Conservation (phyloP, 1,284 basidiomycete genomes). For the Fomitiporia mediterranea region DNA sequence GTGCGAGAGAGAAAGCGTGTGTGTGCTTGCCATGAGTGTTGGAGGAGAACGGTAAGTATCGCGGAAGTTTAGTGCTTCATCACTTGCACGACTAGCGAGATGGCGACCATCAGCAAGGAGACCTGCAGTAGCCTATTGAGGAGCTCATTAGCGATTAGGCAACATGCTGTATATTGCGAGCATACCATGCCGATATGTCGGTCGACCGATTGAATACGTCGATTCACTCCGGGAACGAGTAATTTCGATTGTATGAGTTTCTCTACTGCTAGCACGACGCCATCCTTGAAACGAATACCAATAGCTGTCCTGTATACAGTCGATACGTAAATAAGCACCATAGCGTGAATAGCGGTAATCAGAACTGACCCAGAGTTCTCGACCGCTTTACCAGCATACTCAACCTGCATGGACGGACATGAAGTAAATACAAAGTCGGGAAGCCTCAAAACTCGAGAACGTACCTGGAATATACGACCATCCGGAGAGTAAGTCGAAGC, state of each 20-base stretch:
- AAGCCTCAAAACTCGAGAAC: conserved; percentile 19
- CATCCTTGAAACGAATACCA: conserved; percentile 90
- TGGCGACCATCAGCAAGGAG: conserved; percentile 93
- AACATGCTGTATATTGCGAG: conserved; percentile 5
- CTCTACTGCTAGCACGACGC: conserved; percentile 93
- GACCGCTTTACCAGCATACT: conserved; percentile 98
- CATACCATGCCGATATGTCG: conserved; percentile 87
- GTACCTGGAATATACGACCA: conserved; percentile 94
- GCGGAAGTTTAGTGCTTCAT: conserved; percentile 79
- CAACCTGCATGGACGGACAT: conserved; percentile 57
- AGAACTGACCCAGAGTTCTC: conserved; percentile 85
- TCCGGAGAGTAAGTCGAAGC: conserved; percentile 99
- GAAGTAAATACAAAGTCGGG: conserved; percentile 11
- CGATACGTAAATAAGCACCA: conserved; percentile 18
- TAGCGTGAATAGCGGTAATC: not conserved
- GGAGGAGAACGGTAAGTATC: conserved; percentile 74
- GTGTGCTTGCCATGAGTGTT: conserved; percentile 69
- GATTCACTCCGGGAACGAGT: conserved; percentile 89
- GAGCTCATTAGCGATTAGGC: not conserved
- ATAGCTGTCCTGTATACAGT: conserved; percentile 68
- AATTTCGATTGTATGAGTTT: conserved; percentile 98
- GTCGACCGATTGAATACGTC: conserved; percentile 91
- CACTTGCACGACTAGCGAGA: conserved; percentile 79
- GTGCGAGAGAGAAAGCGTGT: not conserved
- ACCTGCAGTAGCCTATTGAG: conserved; percentile 80